These are phyloP conservation scores for Phlebiopsis flavidoalba DNA, from an alignment of 768 basidiomycete species.

Conservation along the genomic window DNA sequence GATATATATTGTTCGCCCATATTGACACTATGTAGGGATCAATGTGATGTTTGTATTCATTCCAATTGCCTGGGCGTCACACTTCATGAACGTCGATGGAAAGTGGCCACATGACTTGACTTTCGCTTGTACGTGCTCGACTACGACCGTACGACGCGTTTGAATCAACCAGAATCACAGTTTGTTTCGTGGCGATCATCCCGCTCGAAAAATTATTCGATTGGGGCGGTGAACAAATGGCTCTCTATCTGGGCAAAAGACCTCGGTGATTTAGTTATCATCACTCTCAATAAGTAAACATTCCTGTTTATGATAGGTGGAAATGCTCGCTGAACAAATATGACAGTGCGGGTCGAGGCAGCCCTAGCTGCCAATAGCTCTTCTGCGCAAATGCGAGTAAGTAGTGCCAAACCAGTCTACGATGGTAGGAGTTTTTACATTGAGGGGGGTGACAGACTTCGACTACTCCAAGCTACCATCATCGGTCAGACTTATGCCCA, in stretches of 20 bases:
- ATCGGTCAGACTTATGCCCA: slow-evolving; percentile 34
- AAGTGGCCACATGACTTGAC: slow-evolving; percentile 32
- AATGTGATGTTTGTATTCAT: slow-evolving; percentile 54
- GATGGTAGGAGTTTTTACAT: neutral
- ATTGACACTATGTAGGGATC: slow-evolving; percentile 20
- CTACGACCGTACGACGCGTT: neutral
- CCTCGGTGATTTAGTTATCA: slow-evolving; percentile 60
- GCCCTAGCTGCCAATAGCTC: slow-evolving; percentile 65
- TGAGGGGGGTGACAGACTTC: slow-evolving; percentile 34
- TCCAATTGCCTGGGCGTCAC: slow-evolving; percentile 56
- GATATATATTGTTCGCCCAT: neutral
- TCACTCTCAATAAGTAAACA: slow-evolving; percentile 62
- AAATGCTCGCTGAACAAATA: neutral
- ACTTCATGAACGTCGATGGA: slow-evolving; percentile 31
- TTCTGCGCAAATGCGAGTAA: slow-evolving; percentile 68
- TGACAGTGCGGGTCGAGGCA: slow-evolving; percentile 60
- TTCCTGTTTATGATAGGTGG: neutral
- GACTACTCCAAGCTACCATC: slow-evolving; percentile 64
- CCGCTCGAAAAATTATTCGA: slow-evolving; percentile 65
- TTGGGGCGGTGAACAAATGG: slow-evolving; percentile 54
- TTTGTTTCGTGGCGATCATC: slow-evolving; percentile 37
- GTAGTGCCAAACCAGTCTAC: slow-evolving; percentile 20
- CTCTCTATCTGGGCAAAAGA: slow-evolving; percentile 50
- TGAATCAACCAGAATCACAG: slow-evolving; percentile 1
- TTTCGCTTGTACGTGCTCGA: slow-evolving; percentile 38